Percentiles rank a stretch among this genome's conserved stretches.
Conservation (phyloP, 176 grass and related monocot species). For the Saccharum spontaneum region DNA sequence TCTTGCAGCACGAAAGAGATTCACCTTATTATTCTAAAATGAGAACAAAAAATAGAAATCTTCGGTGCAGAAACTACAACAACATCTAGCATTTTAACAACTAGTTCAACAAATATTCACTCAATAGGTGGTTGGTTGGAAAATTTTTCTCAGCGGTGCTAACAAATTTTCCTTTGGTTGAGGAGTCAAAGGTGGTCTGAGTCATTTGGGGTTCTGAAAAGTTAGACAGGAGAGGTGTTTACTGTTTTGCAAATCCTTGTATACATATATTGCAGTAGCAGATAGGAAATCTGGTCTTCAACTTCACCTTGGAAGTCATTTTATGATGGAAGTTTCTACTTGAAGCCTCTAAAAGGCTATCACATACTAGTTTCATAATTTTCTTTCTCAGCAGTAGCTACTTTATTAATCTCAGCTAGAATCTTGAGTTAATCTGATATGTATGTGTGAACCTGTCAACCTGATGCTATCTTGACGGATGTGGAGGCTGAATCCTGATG, state of each 20-base stretch:
- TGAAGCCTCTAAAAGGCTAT: too few species aligned
- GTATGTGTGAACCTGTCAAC: too few species aligned
- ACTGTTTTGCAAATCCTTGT: background rate
- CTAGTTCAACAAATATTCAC: background rate
- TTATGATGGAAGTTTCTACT: background rate
- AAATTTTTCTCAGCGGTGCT: background rate
- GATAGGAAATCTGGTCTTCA: background rate
- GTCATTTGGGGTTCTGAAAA: background rate
- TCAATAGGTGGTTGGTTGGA: slow-evolving; percentile 22
- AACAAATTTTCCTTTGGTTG: slow-evolving; percentile 15
- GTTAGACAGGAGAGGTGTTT: background rate
- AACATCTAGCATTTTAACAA: slow-evolving; percentile 1
- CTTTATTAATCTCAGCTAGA: too few species aligned
- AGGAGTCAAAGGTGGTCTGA: slow-evolving; percentile 40
- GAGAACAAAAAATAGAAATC: too few species aligned
- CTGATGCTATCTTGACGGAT: too few species aligned
- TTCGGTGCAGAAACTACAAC: background rate
- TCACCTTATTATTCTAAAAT: too few species aligned
- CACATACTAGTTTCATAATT: too few species aligned
- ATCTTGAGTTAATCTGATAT: too few species aligned
- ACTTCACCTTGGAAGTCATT: background rate
- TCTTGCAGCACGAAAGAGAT: too few species aligned
- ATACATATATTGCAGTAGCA: background rate
- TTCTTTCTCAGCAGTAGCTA: too few species aligned
- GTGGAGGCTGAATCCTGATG: too few species aligned